Percentiles rank a stretch among this genome's conserved stretches.
phyloP scores from a whole-genome alignment of 2,329 filamentous ascomycete species.

The Ceratocystis cubensis region DNA sequence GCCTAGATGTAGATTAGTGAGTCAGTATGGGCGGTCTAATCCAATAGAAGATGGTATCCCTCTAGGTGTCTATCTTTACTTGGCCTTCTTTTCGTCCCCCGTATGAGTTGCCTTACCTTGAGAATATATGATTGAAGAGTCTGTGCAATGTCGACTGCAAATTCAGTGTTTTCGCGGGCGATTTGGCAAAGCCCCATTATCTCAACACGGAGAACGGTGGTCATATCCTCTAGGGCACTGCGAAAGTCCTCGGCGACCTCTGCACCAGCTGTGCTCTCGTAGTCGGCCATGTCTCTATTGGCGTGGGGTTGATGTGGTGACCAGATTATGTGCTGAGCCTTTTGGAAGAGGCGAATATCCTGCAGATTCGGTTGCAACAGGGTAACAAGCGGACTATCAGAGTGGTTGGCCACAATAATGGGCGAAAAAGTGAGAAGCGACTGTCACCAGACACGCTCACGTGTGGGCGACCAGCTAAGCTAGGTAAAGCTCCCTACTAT shows the following conservation, averaged over 20 bases:
- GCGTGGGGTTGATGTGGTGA: neutral
- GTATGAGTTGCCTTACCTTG: constrained; percentile 52
- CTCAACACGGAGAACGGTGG: constrained; percentile 81
- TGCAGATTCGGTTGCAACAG: neutral
- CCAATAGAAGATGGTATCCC: neutral
- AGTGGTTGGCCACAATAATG: neutral
- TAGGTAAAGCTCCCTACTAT: neutral
- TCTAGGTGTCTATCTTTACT: neutral
- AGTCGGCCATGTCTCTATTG: constrained; percentile 12
- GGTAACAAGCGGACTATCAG: constrained; percentile 6
- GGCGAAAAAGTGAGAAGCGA: neutral
- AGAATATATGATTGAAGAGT: constrained; percentile 87
- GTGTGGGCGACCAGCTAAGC: neutral
- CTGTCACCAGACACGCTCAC: neutral
- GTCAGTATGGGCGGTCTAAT: neutral
- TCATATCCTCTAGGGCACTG: constrained; percentile 82
- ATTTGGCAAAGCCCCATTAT: constrained; percentile 97
- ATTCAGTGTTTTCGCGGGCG: constrained; percentile 91
- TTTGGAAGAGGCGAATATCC: neutral
- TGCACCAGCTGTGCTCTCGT: constrained; percentile 20
- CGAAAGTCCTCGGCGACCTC: constrained; percentile 94
- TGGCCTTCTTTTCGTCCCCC: neutral
- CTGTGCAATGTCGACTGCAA: constrained; percentile 84
- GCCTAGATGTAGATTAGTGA: constrained; percentile 43
- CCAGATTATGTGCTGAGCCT: neutral